Evolutionary conservation across 2,329 filamentous ascomycete genomes (phyloP).

Genomic region (Colletotrichum magnum): DNA sequence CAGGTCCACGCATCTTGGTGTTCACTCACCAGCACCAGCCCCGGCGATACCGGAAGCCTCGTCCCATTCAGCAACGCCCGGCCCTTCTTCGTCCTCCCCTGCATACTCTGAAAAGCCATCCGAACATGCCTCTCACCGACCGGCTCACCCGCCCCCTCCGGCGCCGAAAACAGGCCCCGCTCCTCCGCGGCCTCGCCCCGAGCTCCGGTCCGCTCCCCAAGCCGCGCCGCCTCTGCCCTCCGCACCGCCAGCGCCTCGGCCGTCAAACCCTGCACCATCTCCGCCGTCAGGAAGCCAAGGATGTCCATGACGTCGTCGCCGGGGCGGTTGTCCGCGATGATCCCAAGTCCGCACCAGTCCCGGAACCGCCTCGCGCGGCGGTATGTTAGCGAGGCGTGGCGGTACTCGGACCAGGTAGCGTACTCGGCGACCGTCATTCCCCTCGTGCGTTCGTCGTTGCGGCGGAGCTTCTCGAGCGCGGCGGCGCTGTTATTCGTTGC

Average conservation of each 20-base stretch:
- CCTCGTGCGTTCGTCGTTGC: conserved; percentile 39
- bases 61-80: conserved; percentile 14
- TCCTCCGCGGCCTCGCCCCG: not conserved
- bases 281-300: conserved; percentile 42
- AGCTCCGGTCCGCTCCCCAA: not conserved
- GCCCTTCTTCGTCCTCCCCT: conserved; percentile 7
- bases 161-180: conserved; percentile 4
- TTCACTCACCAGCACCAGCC: conserved; percentile 1
- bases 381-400: conserved; percentile 43
- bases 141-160: conserved; percentile 3
- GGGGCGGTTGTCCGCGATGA: conserved; percentile 40
- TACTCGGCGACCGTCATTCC: conserved; percentile 44
- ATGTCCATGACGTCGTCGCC: conserved; percentile 43
- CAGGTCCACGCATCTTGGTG: not conserved
- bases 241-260: conserved; percentile 36
- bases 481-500: conserved; percentile 20
- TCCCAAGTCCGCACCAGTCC: conserved; percentile 42
- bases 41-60: not conserved
- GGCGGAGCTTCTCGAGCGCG: conserved; percentile 38
- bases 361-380: conserved; percentile 43
- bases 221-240: not conserved
- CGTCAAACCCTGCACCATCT: conserved; percentile 43
- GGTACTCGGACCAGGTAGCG: conserved; percentile 43
- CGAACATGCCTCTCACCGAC: conserved; percentile 23
- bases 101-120: conserved; percentile 18